Evolutionary conservation across 2,329 filamentous ascomycete genomes (phyloP).

Genomic region (Trichoderma guizhouense): DNA sequence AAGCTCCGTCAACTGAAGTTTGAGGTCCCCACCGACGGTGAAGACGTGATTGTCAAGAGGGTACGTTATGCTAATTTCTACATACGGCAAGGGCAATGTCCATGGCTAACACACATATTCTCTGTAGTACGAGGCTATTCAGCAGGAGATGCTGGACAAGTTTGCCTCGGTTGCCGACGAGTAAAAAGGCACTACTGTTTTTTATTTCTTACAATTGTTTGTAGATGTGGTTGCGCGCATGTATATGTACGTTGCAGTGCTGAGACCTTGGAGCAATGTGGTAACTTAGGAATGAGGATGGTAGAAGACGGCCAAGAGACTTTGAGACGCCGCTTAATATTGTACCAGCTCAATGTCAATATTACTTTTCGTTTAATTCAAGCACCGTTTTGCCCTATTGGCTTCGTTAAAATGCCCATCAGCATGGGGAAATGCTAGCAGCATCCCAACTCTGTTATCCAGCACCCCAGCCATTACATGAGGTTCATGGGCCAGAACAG

Average conservation of each 20-base stretch:
- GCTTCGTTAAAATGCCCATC: background rate
- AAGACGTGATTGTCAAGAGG: conserved; percentile 81
- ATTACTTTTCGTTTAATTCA: conserved; percentile 10
- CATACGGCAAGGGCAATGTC: background rate
- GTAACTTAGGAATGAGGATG: conserved; percentile 14
- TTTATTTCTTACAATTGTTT: conserved; percentile 3
- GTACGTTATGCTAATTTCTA: conserved; percentile 45
- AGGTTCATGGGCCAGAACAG: background rate
- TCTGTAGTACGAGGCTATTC: conserved; percentile 79
- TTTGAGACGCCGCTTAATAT: conserved; percentile 25
- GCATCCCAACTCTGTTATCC: background rate
- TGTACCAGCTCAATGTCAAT: conserved; percentile 28
- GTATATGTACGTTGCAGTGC: conserved; percentile 18
- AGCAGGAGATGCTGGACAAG: conserved; percentile 92
- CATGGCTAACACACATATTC: conserved; percentile 41
- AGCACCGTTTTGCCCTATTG: background rate
- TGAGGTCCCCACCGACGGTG: conserved; percentile 80
- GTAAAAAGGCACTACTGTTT: conserved; percentile 47
- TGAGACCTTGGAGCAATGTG: conserved; percentile 29
- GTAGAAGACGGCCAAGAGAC: conserved; percentile 22
- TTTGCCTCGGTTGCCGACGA: conserved; percentile 96
- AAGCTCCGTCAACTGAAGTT: conserved; percentile 94
- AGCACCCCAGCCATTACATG: background rate
- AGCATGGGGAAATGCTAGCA: background rate
- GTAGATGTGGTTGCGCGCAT: conserved; percentile 17